phyloP scores from a whole-genome alignment of 371 early-diverging fungal genomes.

The Fennellomyces sp. region DNA sequence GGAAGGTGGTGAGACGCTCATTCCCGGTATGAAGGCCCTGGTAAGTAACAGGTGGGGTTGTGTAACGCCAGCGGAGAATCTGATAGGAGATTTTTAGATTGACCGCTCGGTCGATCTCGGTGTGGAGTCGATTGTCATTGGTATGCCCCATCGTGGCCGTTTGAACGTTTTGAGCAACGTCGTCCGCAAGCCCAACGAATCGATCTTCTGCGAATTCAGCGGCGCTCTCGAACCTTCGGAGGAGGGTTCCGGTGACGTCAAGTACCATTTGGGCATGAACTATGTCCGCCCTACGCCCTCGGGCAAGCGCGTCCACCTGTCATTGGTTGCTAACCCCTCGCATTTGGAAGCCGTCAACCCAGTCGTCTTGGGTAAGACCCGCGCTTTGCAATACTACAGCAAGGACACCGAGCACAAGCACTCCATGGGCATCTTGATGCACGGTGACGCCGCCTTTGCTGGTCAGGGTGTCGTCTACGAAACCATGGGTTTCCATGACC shows the following conservation, averaged over 20 bases:
- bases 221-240: conserved; percentile 72
- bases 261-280: conserved; percentile 98
- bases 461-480: conserved; percentile 98
- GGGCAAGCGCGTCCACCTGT: conserved; percentile 94
- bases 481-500: conserved; percentile 93
- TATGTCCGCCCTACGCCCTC: conserved; percentile 94
- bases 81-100: conserved; percentile 60
- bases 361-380: conserved; percentile 96
- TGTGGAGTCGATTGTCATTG: conserved; percentile 92
- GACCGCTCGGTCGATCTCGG: conserved; percentile 94
- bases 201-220: conserved; percentile 97
- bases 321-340: conserved; percentile 97
- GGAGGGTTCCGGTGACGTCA: conserved; percentile 98
- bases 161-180: conserved; percentile 97
- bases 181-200: conserved; percentile 96
- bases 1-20: conserved; percentile 96
- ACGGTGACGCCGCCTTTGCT: conserved; percentile 98
- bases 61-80: neutral
- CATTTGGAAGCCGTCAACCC: conserved; percentile 98
- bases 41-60: conserved; percentile 42
- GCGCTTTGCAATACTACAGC: conserved; percentile 92
- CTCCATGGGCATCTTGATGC: conserved; percentile 91
- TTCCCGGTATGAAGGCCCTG: conserved; percentile 97
- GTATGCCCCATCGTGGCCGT: conserved; percentile 99
- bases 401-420: conserved; percentile 80